Conservation (phyloP, 2,329 filamentous ascomycete genomes). For the Parastagonospora nodorum region DNA sequence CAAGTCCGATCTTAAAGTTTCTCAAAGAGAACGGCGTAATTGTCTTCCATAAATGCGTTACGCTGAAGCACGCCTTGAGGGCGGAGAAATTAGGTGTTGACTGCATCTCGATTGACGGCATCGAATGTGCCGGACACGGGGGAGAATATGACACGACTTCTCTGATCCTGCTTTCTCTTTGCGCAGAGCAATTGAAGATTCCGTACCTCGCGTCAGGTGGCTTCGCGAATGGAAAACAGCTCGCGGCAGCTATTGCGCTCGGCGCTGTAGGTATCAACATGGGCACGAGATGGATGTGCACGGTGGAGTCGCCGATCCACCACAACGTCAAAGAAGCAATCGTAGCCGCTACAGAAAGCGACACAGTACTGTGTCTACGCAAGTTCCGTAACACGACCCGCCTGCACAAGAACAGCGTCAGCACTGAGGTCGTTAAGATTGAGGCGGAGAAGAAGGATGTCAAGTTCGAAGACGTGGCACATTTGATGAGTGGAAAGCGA, state of each 20-base stretch:
- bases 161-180: slow-evolving; percentile 49
- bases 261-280: slow-evolving; percentile 34
- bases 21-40: slow-evolving; percentile 32
- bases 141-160: slow-evolving; percentile 60
- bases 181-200: slow-evolving; percentile 33
- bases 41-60: slow-evolving; percentile 35
- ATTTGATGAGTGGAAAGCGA: slow-evolving; percentile 34
- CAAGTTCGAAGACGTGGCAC: slow-evolving; percentile 33
- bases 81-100: slow-evolving; percentile 30
- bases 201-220: slow-evolving; percentile 34
- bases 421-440: slow-evolving; percentile 28
- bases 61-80: slow-evolving; percentile 29
- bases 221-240: slow-evolving; percentile 31
- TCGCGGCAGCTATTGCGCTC: slow-evolving; percentile 33
- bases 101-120: slow-evolving; percentile 27
- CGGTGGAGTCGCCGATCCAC: slow-evolving; percentile 32
- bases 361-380: slow-evolving; percentile 30
- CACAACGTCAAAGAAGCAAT: slow-evolving; percentile 33
- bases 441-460: slow-evolving; percentile 32
- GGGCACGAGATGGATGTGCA: slow-evolving; percentile 38
- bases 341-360: slow-evolving; percentile 28
- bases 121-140: slow-evolving; percentile 49
- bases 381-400: slow-evolving; percentile 34
- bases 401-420: slow-evolving; percentile 34
- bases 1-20: slow-evolving; percentile 29